phyloP scores from a whole-genome alignment of 176 grass and related monocot genomes.

The Thinopyrum elongatum region DNA sequence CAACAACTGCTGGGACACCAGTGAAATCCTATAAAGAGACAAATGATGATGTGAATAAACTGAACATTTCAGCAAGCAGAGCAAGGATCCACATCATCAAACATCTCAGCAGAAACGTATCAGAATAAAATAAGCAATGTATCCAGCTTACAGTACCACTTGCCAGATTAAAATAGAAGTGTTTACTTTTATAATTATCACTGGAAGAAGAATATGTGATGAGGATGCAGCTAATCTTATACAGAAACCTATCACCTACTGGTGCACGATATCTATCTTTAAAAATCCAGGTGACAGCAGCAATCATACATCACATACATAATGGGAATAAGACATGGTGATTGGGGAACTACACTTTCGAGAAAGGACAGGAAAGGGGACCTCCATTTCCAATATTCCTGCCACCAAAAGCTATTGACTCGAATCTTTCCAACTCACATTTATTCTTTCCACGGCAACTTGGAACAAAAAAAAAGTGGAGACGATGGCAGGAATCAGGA shows the following conservation, averaged over 20 bases:
- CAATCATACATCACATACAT: slow-evolving; percentile 20
- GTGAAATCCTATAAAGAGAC: slow-evolving; percentile 75
- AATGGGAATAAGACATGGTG: slow-evolving; percentile 1
- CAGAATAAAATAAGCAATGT: slow-evolving; percentile 11
- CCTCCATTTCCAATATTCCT: slow-evolving; percentile 38
- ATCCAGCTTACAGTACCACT: slow-evolving; percentile 16
- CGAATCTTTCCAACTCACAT: slow-evolving; percentile 26
- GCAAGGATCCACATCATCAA: neutral
- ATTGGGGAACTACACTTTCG: slow-evolving; percentile 34
- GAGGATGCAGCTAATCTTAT: slow-evolving; percentile 17
- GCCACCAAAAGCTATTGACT: slow-evolving; percentile 31
- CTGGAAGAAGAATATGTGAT: neutral
- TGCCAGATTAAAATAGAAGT: slow-evolving; percentile 5
- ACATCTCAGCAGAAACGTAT: slow-evolving; percentile 7
- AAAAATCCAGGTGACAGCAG: slow-evolving; percentile 10
- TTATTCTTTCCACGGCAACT: slow-evolving; percentile 34
- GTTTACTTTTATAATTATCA: slow-evolving; percentile 9
- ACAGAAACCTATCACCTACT: slow-evolving; percentile 18
- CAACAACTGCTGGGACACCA: slow-evolving; percentile 93
- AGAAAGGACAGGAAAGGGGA: slow-evolving; percentile 29
- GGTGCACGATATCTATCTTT: neutral
- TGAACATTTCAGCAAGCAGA: neutral
- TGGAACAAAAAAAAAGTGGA: neutral
- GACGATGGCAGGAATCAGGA: neutral
- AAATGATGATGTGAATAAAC: slow-evolving; percentile 8